Percentiles rank a stretch among this genome's conserved stretches.
phyloP scores from a whole-genome alignment of 371 early-diverging fungal species.

The Mucor mucedo region DNA sequence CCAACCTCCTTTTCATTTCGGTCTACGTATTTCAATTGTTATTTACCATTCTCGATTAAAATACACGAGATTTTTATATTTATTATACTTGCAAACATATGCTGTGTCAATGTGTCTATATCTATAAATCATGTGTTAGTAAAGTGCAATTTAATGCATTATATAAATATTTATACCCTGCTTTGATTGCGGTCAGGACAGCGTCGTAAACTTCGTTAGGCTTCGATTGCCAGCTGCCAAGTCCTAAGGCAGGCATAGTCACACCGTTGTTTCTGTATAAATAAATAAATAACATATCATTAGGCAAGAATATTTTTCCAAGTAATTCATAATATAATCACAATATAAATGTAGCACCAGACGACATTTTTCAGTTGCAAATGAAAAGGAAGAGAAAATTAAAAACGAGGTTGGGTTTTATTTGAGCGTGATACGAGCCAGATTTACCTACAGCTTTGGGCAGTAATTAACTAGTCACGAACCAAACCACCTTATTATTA shows the following conservation, averaged over 20 bases:
- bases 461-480: conserved; percentile 1
- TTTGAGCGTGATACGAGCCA: conserved; percentile 4
- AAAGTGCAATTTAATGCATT: not conserved
- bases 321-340: not conserved
- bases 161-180: conserved; percentile 21
- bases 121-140: conserved; percentile 12
- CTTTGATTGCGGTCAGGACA: conserved; percentile 48
- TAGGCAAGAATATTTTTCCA: not conserved
- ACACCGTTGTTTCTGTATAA: conserved; percentile 33
- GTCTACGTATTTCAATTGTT: conserved; percentile 32
- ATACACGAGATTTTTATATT: not conserved
- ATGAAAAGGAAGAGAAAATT: not conserved
- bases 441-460: not conserved
- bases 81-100: conserved; percentile 29
- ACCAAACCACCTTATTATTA: conserved; percentile 4
- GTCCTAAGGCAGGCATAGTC: conserved; percentile 37
- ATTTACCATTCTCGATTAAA: conserved; percentile 3
- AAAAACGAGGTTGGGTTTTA: conserved; percentile 5
- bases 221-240: conserved; percentile 52
- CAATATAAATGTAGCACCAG: conserved; percentile 4
- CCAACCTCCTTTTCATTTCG: conserved; percentile 64
- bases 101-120: conserved; percentile 65
- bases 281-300: not conserved
- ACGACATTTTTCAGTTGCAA: conserved; percentile 5
- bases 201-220: conserved; percentile 47